phyloP scores from a whole-genome alignment of 352 stramenopile species.

The Globisporangium middletonii region DNA sequence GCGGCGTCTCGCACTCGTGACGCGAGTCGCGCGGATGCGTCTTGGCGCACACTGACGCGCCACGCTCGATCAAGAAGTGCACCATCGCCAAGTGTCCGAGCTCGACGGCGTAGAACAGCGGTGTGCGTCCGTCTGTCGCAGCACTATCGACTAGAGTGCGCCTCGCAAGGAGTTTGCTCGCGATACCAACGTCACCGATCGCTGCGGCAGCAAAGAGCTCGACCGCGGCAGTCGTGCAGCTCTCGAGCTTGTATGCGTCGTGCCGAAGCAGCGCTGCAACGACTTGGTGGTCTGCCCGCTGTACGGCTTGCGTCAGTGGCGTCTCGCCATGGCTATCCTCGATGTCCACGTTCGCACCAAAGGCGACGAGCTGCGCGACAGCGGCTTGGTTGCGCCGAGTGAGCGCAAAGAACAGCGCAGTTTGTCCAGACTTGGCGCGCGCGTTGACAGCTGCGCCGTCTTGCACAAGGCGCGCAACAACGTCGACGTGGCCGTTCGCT shows the following conservation, averaged over 20 bases:
- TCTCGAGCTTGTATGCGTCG: neutral
- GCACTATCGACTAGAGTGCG: neutral
- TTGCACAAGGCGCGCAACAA: neutral
- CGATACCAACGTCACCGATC: neutral
- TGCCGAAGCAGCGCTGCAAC: neutral
- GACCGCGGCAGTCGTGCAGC: neutral
- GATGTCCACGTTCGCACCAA: neutral
- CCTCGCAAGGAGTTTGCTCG: neutral
- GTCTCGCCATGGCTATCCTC: neutral
- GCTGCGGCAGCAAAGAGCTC: neutral
- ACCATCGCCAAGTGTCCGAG: neutral
- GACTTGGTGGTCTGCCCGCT: neutral
- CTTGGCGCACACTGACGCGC: neutral
- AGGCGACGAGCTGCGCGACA: neutral
- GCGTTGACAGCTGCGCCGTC: neutral
- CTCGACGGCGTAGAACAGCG: slow-evolving; percentile 1
- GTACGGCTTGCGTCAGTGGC: neutral
- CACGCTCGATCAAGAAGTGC: neutral
- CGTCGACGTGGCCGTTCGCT: neutral
- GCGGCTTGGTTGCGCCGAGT: neutral
- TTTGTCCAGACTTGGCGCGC: too few relatives aligned
- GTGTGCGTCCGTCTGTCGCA: neutral
- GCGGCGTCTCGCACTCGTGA: neutral
- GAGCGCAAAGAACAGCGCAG: neutral
- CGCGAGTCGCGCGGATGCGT: neutral